A percentile compares a stretch with the other conserved stretches of the same genome.
Conservation (phyloP, 352 stramenopile genomes). For the Phytophthora citricola region DNA sequence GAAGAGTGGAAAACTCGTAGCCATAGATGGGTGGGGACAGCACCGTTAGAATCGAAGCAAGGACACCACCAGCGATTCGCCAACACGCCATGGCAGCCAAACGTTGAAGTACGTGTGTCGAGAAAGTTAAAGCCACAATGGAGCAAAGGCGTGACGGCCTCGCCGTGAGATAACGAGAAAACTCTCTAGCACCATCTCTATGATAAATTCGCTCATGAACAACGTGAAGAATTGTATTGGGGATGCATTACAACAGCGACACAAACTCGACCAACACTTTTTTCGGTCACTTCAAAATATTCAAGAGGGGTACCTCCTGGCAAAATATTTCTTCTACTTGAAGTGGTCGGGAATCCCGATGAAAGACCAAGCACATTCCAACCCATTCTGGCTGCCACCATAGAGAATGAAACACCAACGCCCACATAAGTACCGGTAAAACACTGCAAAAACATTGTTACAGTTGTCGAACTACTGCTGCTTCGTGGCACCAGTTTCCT, state of each 20-base stretch:
- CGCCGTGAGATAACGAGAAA: background rate
- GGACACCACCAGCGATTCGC: background rate
- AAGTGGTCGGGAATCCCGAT: no score
- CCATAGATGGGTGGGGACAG: background rate
- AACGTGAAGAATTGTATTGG: constrained; percentile 10
- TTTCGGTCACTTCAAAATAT: background rate
- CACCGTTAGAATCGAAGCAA: background rate
- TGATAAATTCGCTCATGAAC: constrained; percentile 18
- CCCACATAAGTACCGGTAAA: background rate
- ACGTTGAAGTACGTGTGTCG: background rate
- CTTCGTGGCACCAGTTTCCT: background rate
- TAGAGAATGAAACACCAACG: no score
- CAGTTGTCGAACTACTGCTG: constrained; percentile 11
- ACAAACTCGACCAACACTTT: background rate
- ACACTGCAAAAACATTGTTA: background rate
- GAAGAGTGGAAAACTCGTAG: constrained; percentile 9
- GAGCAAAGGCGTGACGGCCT: background rate
- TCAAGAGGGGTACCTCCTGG: no score
- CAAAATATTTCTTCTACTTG: no score
- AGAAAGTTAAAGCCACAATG: constrained; percentile 18
- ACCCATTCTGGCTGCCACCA: no score
- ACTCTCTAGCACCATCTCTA: constrained; percentile 22
- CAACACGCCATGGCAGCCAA: background rate
- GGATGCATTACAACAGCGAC: background rate
- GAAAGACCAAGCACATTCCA: no score